phyloP scores from a whole-genome alignment of 2,329 filamentous ascomycete species.

The Metarhizium sp. region DNA sequence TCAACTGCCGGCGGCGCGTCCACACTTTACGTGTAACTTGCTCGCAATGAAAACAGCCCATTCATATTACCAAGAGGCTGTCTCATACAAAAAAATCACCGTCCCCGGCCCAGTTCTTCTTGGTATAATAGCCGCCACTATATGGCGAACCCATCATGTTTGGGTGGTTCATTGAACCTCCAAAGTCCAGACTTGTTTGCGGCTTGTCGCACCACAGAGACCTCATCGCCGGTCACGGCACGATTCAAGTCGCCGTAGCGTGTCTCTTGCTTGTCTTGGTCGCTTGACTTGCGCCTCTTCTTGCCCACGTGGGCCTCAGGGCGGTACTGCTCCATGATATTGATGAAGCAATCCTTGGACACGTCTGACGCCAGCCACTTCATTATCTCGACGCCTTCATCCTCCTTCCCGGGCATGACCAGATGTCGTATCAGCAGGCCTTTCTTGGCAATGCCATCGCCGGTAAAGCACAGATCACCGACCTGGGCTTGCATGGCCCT shows the following conservation, averaged over 20 bases:
- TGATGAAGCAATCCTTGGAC: slow-evolving; percentile 66
- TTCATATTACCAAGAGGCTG: background rate
- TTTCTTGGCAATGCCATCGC: slow-evolving; percentile 70
- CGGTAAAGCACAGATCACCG: slow-evolving; percentile 73
- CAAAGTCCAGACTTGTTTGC: slow-evolving; percentile 66
- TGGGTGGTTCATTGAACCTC: slow-evolving; percentile 62
- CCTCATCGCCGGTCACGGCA: slow-evolving; percentile 45
- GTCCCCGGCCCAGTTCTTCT: background rate
- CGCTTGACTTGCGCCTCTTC: slow-evolving; percentile 24
- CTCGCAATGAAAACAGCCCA: background rate
- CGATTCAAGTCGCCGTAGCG: slow-evolving; percentile 74
- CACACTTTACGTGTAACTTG: background rate
- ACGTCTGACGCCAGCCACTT: slow-evolving; percentile 65
- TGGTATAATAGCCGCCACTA: background rate
- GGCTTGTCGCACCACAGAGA: slow-evolving; percentile 55
- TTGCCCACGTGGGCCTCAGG: slow-evolving; percentile 77
- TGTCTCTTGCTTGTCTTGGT: slow-evolving; percentile 32
- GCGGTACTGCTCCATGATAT: slow-evolving; percentile 85
- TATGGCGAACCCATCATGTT: slow-evolving; percentile 41
- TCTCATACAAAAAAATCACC: background rate
- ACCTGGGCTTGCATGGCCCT: slow-evolving; percentile 74
- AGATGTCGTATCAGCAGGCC: slow-evolving; percentile 70
- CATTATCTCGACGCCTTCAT: slow-evolving; percentile 66
- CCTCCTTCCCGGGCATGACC: slow-evolving; percentile 74
- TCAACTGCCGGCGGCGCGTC: background rate